A percentile compares a stretch with the other conserved stretches of the same genome.
These are phyloP conservation scores for Fusarium dlaminii DNA, from an alignment of 2,329 filamentous ascomycete genomes.

Conservation along the genomic window DNA sequence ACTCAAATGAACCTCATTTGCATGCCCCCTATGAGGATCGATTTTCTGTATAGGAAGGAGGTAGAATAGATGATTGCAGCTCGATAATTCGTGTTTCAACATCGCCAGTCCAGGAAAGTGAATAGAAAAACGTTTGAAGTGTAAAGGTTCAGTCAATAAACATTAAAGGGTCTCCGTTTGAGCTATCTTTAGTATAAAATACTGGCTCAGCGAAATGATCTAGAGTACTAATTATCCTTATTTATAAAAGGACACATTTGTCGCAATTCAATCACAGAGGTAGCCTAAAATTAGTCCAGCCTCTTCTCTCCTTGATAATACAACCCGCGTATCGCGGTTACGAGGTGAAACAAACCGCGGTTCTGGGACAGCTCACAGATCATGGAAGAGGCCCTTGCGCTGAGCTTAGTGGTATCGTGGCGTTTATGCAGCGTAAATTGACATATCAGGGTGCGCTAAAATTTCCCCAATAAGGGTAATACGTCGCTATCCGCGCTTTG, in stretches of 20 bases:
- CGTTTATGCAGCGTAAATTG: not conserved
- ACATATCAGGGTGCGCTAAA: not conserved
- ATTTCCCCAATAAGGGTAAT: too few species aligned
- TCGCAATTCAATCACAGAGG: not conserved
- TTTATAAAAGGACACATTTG: not conserved
- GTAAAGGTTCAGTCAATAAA: accelerated
- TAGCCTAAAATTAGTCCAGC: not conserved
- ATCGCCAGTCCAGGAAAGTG: accelerated
- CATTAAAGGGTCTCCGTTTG: not conserved
- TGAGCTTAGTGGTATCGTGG: not conserved
- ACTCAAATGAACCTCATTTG: not conserved
- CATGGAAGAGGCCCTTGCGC: not conserved
- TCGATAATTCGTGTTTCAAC: accelerated
- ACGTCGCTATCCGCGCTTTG: not conserved
- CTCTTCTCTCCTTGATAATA: not conserved
- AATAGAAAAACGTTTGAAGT: not conserved
- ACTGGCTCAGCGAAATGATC: accelerated
- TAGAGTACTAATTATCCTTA: not conserved
- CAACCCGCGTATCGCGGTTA: not conserved
- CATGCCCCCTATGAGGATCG: accelerated
- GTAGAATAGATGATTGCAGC: not conserved
- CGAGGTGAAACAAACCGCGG: not conserved
- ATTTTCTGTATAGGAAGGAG: accelerated
- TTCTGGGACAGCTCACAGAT: not conserved
- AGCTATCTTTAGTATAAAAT: not conserved